Evolutionary conservation across 192 early-diverging fungal genomes (phyloP).

Genomic region (Neocallimastix lanati): DNA sequence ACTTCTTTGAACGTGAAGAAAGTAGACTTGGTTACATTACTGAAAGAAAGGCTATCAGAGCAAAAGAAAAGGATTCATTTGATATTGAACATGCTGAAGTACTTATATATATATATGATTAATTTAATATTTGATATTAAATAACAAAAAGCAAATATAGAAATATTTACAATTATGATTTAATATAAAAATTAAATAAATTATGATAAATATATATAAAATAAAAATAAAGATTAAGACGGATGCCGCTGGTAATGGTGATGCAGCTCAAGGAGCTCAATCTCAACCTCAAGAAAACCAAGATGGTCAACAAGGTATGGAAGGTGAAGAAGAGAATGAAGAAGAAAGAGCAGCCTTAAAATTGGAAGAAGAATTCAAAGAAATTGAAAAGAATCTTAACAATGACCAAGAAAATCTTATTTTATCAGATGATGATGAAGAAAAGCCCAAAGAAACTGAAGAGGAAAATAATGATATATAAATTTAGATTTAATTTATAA

Average conservation of each 20-base stretch:
- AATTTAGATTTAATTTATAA: too few species aligned
- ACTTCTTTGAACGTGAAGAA: slow-evolving; percentile 36
- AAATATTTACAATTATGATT: background rate
- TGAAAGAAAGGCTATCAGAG: slow-evolving; percentile 18
- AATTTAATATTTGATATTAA: too few species aligned
- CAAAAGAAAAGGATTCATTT: slow-evolving; percentile 14
- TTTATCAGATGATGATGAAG: background rate
- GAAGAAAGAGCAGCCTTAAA: slow-evolving; percentile 8
- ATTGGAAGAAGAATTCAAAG: slow-evolving; percentile 7
- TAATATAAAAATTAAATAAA: background rate
- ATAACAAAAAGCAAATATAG: too few species aligned
- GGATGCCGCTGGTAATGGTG: background rate
- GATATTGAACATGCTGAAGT: slow-evolving; percentile 19
- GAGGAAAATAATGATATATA: background rate
- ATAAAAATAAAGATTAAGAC: background rate
- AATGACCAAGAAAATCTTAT: background rate
- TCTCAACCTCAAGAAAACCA: background rate
- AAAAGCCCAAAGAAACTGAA: background rate
- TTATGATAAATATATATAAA: background rate
- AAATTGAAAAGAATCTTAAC: background rate
- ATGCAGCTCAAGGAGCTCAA: background rate
- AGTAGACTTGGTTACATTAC: slow-evolving; percentile 17
- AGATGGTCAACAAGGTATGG: background rate
- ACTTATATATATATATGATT: too few species aligned
- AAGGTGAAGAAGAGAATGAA: slow-evolving; percentile 3